phyloP scores from a whole-genome alignment of 2,329 filamentous ascomycete genomes.

The Colletotrichum sp. region DNA sequence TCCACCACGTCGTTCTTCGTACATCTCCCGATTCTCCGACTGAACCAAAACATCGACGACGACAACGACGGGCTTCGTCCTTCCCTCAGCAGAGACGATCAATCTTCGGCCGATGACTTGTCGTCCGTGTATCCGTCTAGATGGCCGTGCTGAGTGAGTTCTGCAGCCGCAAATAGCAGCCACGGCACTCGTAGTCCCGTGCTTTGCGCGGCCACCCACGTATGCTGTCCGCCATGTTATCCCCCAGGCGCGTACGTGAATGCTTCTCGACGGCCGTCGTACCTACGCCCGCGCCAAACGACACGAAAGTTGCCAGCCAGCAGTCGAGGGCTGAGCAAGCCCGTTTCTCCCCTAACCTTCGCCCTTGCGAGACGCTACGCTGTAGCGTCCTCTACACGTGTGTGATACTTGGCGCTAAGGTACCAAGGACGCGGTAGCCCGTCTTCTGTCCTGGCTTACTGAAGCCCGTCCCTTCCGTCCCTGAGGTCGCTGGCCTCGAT shows the following conservation, averaged over 20 bases:
- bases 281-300: neutral
- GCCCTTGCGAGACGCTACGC: conserved; percentile 10
- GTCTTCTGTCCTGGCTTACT: neutral
- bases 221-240: neutral
- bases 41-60: neutral
- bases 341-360: conserved; percentile 1
- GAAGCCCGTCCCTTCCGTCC: neutral
- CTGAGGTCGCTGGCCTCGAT: neutral
- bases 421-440: neutral
- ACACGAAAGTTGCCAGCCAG: neutral
- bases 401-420: conserved; percentile 16
- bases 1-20: neutral
- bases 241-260: neutral
- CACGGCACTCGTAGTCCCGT: neutral
- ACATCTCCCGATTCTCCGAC: neutral
- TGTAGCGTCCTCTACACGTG: conserved; percentile 7
- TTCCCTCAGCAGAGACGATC: neutral
- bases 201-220: neutral
- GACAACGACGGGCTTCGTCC: neutral
- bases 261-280: neutral
- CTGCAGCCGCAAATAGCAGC: neutral
- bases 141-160: neutral
- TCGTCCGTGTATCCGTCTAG: neutral
- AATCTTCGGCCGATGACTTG: neutral
- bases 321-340: conserved; percentile 8